A percentile compares a stretch with the other conserved stretches of the same genome.
Conservation (phyloP, 805 yeast genomes). For the Candida wancherniae region DNA sequence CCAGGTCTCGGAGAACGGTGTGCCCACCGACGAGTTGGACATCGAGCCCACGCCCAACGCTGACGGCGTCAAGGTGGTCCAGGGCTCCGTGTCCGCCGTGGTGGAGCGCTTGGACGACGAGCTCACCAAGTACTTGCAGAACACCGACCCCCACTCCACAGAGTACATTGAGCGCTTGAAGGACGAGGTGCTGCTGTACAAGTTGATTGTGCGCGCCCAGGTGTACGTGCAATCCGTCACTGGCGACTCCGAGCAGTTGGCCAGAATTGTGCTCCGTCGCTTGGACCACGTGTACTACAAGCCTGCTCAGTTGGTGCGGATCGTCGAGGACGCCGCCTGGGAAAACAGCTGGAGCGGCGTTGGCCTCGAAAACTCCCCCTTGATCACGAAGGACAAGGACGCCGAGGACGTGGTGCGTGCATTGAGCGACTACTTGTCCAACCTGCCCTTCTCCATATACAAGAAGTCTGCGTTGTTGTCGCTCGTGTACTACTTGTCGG, state of each 20-base stretch:
- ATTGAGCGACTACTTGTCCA: slow-evolving; percentile 60
- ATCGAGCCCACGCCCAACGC: slow-evolving; percentile 55
- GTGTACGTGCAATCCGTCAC: slow-evolving; percentile 69
- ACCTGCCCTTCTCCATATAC: slow-evolving; percentile 62
- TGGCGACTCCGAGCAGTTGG: slow-evolving; percentile 52
- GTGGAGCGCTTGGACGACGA: slow-evolving; percentile 96
- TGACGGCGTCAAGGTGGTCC: slow-evolving; percentile 63
- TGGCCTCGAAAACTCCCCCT: slow-evolving; percentile 19
- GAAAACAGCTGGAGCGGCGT: slow-evolving; percentile 32
- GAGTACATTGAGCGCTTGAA: slow-evolving; percentile 88
- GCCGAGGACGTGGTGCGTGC: slow-evolving; percentile 53
- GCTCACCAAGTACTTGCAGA: slow-evolving; percentile 79
- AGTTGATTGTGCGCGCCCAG: slow-evolving; percentile 78
- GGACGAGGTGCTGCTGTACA: slow-evolving; percentile 77
- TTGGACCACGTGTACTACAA: slow-evolving; percentile 92
- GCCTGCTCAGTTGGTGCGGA: slow-evolving; percentile 66
- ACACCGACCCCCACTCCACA: slow-evolving; percentile 89
- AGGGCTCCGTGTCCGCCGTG: slow-evolving; percentile 80
- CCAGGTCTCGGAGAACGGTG: slow-evolving; percentile 74
- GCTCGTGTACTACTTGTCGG: slow-evolving; percentile 87
- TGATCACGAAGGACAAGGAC: slow-evolving; percentile 29
- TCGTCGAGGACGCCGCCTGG: slow-evolving; percentile 79
- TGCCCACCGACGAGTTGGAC: slow-evolving; percentile 65
- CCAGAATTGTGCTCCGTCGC: slow-evolving; percentile 76
- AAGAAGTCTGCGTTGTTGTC: slow-evolving; percentile 80